Percentiles rank a stretch among this genome's conserved stretches.
Conservation (phyloP, 257 asterid species). For the Fraxinus americana region DNA sequence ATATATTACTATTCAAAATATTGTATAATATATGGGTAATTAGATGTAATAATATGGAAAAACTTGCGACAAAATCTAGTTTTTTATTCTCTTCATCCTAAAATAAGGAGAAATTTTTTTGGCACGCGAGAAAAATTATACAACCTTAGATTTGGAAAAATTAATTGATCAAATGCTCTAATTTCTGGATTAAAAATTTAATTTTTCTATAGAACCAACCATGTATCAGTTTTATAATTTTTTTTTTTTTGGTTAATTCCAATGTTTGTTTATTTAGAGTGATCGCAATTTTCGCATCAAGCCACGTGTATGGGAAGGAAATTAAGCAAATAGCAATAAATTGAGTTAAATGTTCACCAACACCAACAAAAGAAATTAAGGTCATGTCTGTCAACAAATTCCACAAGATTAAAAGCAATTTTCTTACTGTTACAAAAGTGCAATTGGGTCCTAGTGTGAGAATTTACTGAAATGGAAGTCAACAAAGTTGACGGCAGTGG, state of each 20-base stretch:
- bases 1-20: neutral
- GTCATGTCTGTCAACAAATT: no score
- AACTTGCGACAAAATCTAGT: constrained; percentile 6
- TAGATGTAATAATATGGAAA: constrained; percentile 14
- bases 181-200: no score
- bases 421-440: no score
- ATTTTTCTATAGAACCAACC: no score
- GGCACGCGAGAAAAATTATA: neutral
- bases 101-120: neutral
- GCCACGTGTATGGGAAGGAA: constrained; percentile 15
- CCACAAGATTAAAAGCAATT: no score
- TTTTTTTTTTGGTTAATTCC: neutral
- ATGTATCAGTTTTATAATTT: no score
- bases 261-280: neutral
- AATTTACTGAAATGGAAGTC: no score
- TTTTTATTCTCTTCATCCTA: constrained; percentile 20
- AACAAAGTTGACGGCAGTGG: no score
- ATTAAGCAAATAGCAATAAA: neutral
- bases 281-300: neutral
- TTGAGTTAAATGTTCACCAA: no score
- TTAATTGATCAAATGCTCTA: neutral
- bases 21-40: neutral
- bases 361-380: no score
- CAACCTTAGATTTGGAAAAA: neutral
- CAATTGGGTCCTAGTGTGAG: no score